phyloP scores from a whole-genome alignment of 2,329 filamentous ascomycete genomes.

The Ascochyta clinopodiicola region DNA sequence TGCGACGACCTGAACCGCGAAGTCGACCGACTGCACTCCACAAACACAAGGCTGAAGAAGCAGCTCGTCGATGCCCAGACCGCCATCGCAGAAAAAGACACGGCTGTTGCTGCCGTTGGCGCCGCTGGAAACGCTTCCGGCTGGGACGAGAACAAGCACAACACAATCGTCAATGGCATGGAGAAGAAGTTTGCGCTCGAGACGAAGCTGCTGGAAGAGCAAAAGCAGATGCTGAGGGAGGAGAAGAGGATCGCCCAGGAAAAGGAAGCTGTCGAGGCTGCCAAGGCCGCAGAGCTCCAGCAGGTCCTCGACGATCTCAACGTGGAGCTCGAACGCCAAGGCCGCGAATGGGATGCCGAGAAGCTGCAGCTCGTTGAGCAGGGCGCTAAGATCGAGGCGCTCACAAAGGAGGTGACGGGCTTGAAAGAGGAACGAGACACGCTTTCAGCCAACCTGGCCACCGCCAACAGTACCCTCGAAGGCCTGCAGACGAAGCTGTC shows the following conservation, averaged over 20 bases:
- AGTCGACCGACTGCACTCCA: conserved; percentile 40
- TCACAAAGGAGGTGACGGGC: conserved; percentile 32
- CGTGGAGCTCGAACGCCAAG: conserved; percentile 44
- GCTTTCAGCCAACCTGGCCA: conserved; percentile 28
- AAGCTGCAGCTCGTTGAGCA: conserved; percentile 46
- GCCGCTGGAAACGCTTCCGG: conserved; percentile 19
- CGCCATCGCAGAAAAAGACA: conserved; percentile 42
- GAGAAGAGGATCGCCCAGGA: conserved; percentile 41
- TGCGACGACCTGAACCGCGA: conserved; percentile 42
- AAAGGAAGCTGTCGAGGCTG: conserved; percentile 40
- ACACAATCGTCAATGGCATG: conserved; percentile 41
- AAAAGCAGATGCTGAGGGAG: conserved; percentile 39
- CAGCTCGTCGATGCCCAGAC: conserved; percentile 42
- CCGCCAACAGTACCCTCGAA: conserved; percentile 34
- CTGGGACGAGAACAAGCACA: conserved; percentile 29
- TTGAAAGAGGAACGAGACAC: conserved; percentile 37
- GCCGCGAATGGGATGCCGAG: conserved; percentile 44
- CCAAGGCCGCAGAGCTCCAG: conserved; percentile 43
- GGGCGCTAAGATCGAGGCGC: conserved; percentile 33
- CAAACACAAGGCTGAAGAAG: conserved; percentile 41
- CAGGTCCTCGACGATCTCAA: conserved; percentile 46
- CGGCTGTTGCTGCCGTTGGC: conserved; percentile 27
- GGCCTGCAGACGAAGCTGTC: conserved; percentile 35
- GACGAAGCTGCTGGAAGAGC: conserved; percentile 41
- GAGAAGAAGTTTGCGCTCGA: conserved; percentile 45